These are phyloP conservation scores for Moesziomyces globuligerus DNA, from an alignment of 1,284 basidiomycete species.

Conservation along the genomic window DNA sequence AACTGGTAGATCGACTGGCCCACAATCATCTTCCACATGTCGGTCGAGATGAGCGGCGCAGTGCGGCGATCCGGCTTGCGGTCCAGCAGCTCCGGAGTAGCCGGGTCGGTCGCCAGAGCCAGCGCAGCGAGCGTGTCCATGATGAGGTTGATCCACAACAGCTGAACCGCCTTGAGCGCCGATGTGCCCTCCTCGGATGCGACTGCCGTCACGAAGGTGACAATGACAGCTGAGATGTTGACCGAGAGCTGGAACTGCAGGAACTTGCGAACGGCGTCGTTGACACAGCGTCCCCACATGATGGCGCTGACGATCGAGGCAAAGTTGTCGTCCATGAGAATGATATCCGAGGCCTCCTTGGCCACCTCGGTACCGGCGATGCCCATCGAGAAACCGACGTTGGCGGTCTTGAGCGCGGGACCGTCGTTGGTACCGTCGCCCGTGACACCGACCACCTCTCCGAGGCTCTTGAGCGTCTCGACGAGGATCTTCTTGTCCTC, in stretches of 20 bases:
- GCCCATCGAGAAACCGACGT: slow-evolving; percentile 77
- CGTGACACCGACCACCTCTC: slow-evolving; percentile 94
- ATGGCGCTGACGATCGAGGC: slow-evolving; percentile 92
- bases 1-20: slow-evolving; percentile 91
- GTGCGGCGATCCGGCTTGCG: slow-evolving; percentile 89
- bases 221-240: slow-evolving; percentile 92
- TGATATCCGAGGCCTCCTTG: slow-evolving; percentile 98
- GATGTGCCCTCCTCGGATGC: slow-evolving; percentile 81
- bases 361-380: slow-evolving; percentile 98
- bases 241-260: slow-evolving; percentile 97
- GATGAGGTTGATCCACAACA: slow-evolving; percentile 92
- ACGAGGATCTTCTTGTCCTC: slow-evolving; percentile 96
- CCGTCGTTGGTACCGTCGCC: slow-evolving; percentile 99
- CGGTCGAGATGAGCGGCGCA: slow-evolving; percentile 85
- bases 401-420: slow-evolving; percentile 85
- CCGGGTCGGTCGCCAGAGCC: slow-evolving; percentile 95
- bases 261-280: slow-evolving; percentile 97
- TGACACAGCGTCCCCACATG: slow-evolving; percentile 98
- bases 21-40: slow-evolving; percentile 86
- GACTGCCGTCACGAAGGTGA: slow-evolving; percentile 91
- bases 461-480: slow-evolving; percentile 84
- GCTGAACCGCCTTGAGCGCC: slow-evolving; percentile 90
- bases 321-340: slow-evolving; percentile 96
- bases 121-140: slow-evolving; percentile 99
- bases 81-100: slow-evolving; percentile 80